These are phyloP conservation scores for Starmerella vitae DNA, from an alignment of 805 yeast genomes.

Conservation along the genomic window DNA sequence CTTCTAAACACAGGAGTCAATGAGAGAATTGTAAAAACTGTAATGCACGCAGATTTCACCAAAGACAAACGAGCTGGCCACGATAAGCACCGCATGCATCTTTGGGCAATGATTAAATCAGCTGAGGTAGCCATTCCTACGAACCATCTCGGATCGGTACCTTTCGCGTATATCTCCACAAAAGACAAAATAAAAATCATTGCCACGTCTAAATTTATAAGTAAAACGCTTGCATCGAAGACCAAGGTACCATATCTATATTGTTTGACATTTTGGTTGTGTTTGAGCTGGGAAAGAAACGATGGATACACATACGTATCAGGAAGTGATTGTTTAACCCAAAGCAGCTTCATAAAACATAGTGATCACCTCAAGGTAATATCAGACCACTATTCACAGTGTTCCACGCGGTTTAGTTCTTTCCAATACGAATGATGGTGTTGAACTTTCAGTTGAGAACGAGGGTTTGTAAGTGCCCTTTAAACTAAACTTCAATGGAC, in stretches of 20 bases:
- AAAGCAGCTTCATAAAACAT: constrained; percentile 43
- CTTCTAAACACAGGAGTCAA: constrained; percentile 85
- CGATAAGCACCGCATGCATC: constrained; percentile 19
- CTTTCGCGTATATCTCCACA: constrained; percentile 33
- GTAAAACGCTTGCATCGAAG: constrained; percentile 57
- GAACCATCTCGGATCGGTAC: constrained; percentile 25
- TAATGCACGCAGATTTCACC: constrained; percentile 53
- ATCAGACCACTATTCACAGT: no score
- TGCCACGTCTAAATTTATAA: constrained; percentile 51
- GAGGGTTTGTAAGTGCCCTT: no score
- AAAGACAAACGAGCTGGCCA: constrained; percentile 21
- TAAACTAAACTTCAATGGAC: no score
- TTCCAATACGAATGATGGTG: no score
- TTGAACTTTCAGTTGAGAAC: no score
- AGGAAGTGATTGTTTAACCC: constrained; percentile 74
- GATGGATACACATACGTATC: constrained; percentile 80
- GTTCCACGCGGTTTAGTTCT: no score
- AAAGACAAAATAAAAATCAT: constrained; percentile 57
- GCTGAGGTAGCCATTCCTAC: constrained; percentile 17
- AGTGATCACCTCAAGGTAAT: background rate
- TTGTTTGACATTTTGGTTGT: constrained; percentile 60
- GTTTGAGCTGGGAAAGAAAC: constrained; percentile 63
- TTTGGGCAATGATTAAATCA: constrained; percentile 18
- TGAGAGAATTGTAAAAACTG: constrained; percentile 56
- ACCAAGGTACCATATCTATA: constrained; percentile 52